phyloP scores from a whole-genome alignment of 345 rosid species.

The Bretschneidera sinensis region DNA sequence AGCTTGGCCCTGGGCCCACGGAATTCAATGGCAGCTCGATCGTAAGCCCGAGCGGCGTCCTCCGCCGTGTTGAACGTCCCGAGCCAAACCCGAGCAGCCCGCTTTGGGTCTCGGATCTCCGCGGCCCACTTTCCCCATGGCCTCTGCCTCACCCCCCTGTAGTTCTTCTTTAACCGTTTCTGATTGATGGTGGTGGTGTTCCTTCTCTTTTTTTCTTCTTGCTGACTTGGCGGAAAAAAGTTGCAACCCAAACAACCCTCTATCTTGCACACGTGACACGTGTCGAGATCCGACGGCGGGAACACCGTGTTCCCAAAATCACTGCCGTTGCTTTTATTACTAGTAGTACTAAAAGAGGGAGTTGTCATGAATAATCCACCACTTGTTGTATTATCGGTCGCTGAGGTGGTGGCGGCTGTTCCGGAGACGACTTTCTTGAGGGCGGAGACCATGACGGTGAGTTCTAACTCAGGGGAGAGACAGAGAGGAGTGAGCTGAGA shows the following conservation, averaged over 20 bases:
- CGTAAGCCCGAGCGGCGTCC: constrained; percentile 94
- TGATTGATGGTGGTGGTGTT: too few species aligned
- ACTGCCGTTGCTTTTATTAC: too few species aligned
- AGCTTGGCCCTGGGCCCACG: constrained; percentile 67
- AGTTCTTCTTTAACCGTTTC: constrained; percentile 54
- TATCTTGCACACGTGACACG: constrained; percentile 58
- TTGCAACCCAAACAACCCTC: constrained; percentile 74
- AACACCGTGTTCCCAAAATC: background rate
- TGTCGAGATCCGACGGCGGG: constrained; percentile 38
- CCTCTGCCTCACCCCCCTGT: constrained; percentile 94
- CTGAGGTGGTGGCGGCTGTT: constrained; percentile 8
- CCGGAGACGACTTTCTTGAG: constrained; percentile 29
- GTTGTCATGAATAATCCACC: too few species aligned
- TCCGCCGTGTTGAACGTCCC: constrained; percentile 89
- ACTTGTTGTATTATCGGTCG: too few species aligned
- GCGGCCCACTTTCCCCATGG: constrained; percentile 99
- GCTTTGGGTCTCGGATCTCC: constrained; percentile 85
- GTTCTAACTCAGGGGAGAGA: constrained; percentile 55
- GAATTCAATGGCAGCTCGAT: constrained; percentile 64
- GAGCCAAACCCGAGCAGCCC: constrained; percentile 83
- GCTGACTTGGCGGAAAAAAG: constrained; percentile 59
- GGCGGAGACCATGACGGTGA: constrained; percentile 57
- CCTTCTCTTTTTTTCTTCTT: constrained; percentile 9
- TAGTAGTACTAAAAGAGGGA: too few species aligned
- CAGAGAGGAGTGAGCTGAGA: constrained; percentile 15